Percentiles rank a stretch among this genome's conserved stretches.
Evolutionary conservation across 352 stramenopile genomes (phyloP).

Genomic region (Peronospora farinosa): DNA sequence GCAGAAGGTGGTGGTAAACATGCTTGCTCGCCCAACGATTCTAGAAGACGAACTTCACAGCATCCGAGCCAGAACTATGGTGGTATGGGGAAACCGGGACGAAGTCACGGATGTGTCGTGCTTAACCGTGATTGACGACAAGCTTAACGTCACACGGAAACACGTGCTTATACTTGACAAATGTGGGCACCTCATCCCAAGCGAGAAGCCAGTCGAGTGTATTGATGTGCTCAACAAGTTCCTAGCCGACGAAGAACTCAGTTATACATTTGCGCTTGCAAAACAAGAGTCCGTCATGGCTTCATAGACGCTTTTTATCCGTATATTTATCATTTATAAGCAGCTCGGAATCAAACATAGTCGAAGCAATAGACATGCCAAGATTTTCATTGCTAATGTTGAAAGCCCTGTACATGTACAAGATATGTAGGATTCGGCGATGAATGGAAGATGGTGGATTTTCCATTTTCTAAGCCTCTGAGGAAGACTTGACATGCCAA

Average conservation of each 20-base stretch:
- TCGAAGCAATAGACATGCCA: not conserved
- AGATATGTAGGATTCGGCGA: too few species aligned
- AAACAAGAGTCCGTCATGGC: slow-evolving; percentile 19
- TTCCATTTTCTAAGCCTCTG: not conserved
- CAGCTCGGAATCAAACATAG: not conserved
- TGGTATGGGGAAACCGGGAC: slow-evolving; percentile 67
- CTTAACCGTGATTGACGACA: slow-evolving; percentile 47
- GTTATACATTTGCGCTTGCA: slow-evolving; percentile 23
- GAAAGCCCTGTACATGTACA: too few species aligned
- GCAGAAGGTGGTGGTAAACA: slow-evolving; percentile 58
- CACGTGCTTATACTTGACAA: slow-evolving; percentile 49
- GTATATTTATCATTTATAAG: slow-evolving; percentile 35
- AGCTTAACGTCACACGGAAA: slow-evolving; percentile 34
- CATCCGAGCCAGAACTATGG: slow-evolving; percentile 46
- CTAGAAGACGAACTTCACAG: slow-evolving; percentile 52
- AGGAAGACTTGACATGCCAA: slow-evolving; percentile 6
- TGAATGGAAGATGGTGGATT: too few species aligned
- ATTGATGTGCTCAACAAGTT: slow-evolving; percentile 57
- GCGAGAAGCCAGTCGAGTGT: slow-evolving; percentile 47
- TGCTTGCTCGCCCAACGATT: slow-evolving; percentile 41
- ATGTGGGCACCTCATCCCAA: slow-evolving; percentile 56
- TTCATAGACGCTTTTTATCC: slow-evolving; percentile 8
- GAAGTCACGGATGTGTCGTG: slow-evolving; percentile 56
- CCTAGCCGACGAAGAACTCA: slow-evolving; percentile 31
- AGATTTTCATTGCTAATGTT: not conserved